Percentiles rank a stretch among this genome's conserved stretches.
These are phyloP conservation scores for Ceratocystis papillata DNA, from an alignment of 2,329 filamentous ascomycete species.

Conservation along the genomic window DNA sequence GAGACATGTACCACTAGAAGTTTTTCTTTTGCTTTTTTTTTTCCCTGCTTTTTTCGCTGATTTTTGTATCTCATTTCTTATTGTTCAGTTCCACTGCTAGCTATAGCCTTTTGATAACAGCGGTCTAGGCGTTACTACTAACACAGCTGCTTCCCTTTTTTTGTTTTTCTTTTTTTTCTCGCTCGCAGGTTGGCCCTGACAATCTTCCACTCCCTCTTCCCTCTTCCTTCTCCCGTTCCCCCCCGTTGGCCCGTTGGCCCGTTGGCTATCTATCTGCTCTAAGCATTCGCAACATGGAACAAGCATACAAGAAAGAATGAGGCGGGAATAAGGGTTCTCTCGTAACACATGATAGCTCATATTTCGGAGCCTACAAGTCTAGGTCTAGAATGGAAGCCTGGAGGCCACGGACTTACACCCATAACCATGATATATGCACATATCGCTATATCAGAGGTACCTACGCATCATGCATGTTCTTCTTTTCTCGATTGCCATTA, in stretches of 20 bases:
- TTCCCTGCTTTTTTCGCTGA: no score
- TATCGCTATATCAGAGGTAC: background rate
- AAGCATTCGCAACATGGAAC: background rate
- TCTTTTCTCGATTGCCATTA: background rate
- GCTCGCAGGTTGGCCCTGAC: no score
- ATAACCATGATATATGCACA: background rate
- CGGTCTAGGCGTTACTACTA: background rate
- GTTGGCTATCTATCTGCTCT: background rate
- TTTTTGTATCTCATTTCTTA: no score
- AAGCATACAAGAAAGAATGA: no score
- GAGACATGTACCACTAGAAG: background rate
- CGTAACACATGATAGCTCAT: constrained; percentile 3
- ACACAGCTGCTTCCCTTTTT: background rate
- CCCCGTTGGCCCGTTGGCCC: background rate
- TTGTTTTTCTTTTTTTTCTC: background rate
- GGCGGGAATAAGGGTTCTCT: background rate
- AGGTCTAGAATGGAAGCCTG: no score
- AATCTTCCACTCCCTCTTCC: background rate
- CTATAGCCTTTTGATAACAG: no score
- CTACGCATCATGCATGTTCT: background rate
- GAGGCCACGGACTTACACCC: background rate
- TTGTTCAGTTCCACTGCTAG: no score
- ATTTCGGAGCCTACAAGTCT: background rate
- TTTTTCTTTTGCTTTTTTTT: background rate
- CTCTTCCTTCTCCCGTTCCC: background rate